Conservation (phyloP, 1,284 basidiomycete genomes). For the Phaffia rhodozyma region DNA sequence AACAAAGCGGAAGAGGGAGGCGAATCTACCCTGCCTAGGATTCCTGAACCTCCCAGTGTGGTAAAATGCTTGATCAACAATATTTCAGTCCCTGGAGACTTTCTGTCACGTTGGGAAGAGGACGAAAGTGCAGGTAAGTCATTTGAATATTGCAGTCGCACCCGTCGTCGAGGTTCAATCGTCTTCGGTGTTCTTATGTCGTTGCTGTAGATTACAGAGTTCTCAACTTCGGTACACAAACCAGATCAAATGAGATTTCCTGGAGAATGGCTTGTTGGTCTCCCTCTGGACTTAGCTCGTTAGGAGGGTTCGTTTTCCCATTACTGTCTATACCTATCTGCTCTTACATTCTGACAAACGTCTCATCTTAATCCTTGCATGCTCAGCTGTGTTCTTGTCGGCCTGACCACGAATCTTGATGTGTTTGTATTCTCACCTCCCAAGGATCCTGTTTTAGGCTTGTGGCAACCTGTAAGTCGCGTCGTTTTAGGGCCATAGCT, state of each 20-base stretch:
- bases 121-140: no score
- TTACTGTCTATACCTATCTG: neutral
- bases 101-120: no score
- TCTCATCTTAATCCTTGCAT: neutral
- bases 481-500: no score
- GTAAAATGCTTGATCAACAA: no score
- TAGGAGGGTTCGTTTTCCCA: conserved; percentile 7
- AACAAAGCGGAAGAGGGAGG: no score
- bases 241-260: neutral
- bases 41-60: no score
- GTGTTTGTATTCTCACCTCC: neutral
- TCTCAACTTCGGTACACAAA: neutral
- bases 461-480: neutral
- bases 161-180: no score
- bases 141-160: no score
- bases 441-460: conserved; percentile 6
- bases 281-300: neutral
- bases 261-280: conserved; percentile 13
- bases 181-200: no score
- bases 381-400: neutral
- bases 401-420: conserved; percentile 2
- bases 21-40: no score
- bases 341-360: neutral
- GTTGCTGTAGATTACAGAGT: no score
- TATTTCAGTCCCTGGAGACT: no score